phyloP scores from a whole-genome alignment of 176 grass and related monocot species.

The Areca catechu region DNA sequence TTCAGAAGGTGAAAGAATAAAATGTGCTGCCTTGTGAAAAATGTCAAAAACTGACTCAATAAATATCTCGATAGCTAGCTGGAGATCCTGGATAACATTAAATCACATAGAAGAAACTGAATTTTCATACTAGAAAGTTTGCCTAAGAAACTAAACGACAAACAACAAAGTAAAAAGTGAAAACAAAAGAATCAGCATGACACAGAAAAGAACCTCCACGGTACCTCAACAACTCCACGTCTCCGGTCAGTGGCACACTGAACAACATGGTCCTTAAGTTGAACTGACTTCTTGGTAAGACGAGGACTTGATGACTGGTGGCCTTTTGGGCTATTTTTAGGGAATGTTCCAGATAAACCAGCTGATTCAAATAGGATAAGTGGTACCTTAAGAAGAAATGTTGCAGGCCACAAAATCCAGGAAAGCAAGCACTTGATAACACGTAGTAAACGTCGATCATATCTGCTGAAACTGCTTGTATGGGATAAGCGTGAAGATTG shows the following conservation, averaged over 20 bases:
- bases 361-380: constrained; percentile 47
- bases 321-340: constrained; percentile 27
- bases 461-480: constrained; percentile 51
- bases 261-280: constrained; percentile 71
- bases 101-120: not conserved
- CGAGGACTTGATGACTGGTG: constrained; percentile 21
- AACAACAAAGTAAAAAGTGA: no score
- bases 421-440: constrained; percentile 55
- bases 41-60: constrained; percentile 88
- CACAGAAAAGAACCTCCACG: not conserved
- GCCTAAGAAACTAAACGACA: no score
- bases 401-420: constrained; percentile 81
- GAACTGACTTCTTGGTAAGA: constrained; percentile 31
- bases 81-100: constrained; percentile 51
- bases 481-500: constrained; percentile 73
- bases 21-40: constrained; percentile 72
- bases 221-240: constrained; percentile 91
- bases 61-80: constrained; percentile 91
- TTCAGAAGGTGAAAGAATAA: constrained; percentile 83
- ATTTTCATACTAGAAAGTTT: no score
- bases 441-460: constrained; percentile 49
- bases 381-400: constrained; percentile 42
- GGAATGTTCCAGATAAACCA: constrained; percentile 25
- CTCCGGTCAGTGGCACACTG: constrained; percentile 70
- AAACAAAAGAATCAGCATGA: no score